Percentiles rank a stretch among this genome's conserved stretches.
These are phyloP conservation scores for Xerocomus spinulosus DNA, from an alignment of 768 basidiomycete species.

Conservation along the genomic window DNA sequence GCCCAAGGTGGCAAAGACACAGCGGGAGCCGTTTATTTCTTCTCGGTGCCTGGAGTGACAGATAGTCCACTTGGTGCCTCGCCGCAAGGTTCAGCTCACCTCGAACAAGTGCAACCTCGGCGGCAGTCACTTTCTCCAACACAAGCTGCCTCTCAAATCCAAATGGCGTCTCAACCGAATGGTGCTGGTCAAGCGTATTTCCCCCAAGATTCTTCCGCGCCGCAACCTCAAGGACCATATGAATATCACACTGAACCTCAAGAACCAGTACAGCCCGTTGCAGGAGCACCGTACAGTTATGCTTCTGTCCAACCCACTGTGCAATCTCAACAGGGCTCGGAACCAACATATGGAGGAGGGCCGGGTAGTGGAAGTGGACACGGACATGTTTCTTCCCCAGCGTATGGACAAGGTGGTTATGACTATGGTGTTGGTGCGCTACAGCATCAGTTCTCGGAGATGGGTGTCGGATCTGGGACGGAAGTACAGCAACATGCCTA, in stretches of 20 bases:
- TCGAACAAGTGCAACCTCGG: slow-evolving; percentile 12
- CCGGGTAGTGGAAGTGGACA: slow-evolving; percentile 23
- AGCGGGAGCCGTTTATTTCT: slow-evolving; percentile 77
- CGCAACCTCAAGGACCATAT: slow-evolving; percentile 20
- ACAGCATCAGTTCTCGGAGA: slow-evolving; percentile 31
- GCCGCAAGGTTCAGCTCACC: slow-evolving; percentile 3
- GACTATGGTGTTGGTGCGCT: slow-evolving; percentile 22
- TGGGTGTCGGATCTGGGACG: slow-evolving; percentile 21
- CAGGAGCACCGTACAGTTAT: slow-evolving; percentile 17
- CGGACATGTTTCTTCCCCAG: slow-evolving; percentile 10
- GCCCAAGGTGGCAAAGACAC: slow-evolving; percentile 70
- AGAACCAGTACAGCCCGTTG: slow-evolving; percentile 3
- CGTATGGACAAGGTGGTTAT: slow-evolving; percentile 20
- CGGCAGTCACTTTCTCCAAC: slow-evolving; percentile 14
- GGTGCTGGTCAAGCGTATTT: slow-evolving; percentile 13
- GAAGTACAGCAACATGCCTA: slow-evolving; percentile 23
- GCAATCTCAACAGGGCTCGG: slow-evolving; percentile 15
- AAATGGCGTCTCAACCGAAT: slow-evolving; percentile 13
- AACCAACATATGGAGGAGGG: slow-evolving; percentile 16
- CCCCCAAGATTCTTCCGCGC: background rate
- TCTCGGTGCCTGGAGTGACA: slow-evolving; percentile 71
- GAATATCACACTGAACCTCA: slow-evolving; percentile 17
- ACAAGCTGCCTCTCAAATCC: slow-evolving; percentile 17
- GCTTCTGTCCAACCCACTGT: slow-evolving; percentile 7
- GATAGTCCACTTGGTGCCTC: slow-evolving; percentile 30